These are phyloP conservation scores for Lippia alba DNA, from an alignment of 305 asterid species.

Conservation along the genomic window DNA sequence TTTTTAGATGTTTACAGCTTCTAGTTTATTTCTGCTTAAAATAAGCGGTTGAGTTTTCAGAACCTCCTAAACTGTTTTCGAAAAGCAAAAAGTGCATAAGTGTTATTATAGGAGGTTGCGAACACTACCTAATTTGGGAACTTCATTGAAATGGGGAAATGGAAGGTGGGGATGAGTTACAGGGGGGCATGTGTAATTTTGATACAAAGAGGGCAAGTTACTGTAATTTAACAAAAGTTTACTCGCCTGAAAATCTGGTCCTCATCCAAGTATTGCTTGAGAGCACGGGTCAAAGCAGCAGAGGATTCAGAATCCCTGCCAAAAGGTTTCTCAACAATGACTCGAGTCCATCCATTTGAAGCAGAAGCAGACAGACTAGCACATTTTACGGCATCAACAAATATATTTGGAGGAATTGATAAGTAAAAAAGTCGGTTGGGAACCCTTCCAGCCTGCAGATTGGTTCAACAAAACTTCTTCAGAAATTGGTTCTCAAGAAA, in stretches of 20 bases:
- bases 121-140: too few species aligned
- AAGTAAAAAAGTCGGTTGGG: conserved; percentile 88
- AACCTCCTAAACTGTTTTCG: too few species aligned
- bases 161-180: neutral
- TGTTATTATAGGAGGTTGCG: too few species aligned
- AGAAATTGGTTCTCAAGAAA: conserved; percentile 19
- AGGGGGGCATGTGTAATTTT: neutral
- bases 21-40: too few species aligned
- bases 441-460: conserved; percentile 73
- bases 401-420: conserved; percentile 95
- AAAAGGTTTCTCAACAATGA: conserved; percentile 97
- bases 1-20: too few species aligned
- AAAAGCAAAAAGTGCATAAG: too few species aligned
- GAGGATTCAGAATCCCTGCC: conserved; percentile 97
- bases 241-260: conserved; percentile 89
- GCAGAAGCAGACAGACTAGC: conserved; percentile 90
- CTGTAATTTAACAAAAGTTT: neutral
- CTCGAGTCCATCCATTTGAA: conserved; percentile 89
- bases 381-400: conserved; percentile 82
- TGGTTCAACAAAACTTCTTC: conserved; percentile 14
- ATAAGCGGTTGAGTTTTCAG: too few species aligned
- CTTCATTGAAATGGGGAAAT: too few species aligned
- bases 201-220: neutral
- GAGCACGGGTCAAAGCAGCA: conserved; percentile 83
- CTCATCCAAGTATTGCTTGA: conserved; percentile 83